These are phyloP conservation scores for Gossypium gossypioides DNA, from an alignment of 441 rosid species.

Conservation along the genomic window DNA sequence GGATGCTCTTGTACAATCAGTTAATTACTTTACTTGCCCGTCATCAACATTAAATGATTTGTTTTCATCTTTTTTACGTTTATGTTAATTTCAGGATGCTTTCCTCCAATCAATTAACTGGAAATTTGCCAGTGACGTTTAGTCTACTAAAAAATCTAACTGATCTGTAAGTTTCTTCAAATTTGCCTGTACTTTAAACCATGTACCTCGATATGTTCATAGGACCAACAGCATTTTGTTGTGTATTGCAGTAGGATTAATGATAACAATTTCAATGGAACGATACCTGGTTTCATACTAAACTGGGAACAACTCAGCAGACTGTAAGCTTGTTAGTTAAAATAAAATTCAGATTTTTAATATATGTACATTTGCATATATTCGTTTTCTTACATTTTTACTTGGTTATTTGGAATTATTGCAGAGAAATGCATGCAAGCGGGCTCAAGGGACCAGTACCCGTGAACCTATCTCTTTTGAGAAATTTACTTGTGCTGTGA, in stretches of 20 bases:
- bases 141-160: slow-evolving; percentile 43
- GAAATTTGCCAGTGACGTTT: slow-evolving; percentile 49
- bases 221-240: slow-evolving; percentile 22
- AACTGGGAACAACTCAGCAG: slow-evolving; percentile 46
- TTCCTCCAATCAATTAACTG: slow-evolving; percentile 64
- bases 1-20: neutral
- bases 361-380: neutral
- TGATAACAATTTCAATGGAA: slow-evolving; percentile 35
- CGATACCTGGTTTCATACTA: slow-evolving; percentile 26
- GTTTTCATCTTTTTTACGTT: neutral
- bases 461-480: slow-evolving; percentile 34
- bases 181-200: slow-evolving; percentile 12
- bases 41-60: slow-evolving; percentile 3
- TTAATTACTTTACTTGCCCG: neutral
- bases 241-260: slow-evolving; percentile 30
- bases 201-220: neutral
- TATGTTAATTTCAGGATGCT: slow-evolving; percentile 39
- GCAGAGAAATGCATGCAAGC: slow-evolving; percentile 55
- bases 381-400: neutral
- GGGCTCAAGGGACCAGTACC: slow-evolving; percentile 66
- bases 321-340: slow-evolving; percentile 35
- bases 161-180: slow-evolving; percentile 41
- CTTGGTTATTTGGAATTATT: slow-evolving; percentile 10
- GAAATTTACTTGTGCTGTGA: slow-evolving; percentile 38
- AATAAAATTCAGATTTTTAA: neutral